Evolutionary conservation across 495 filamentous ascomycete species (phyloP), one percentile per base, ranked within the genome.

Genomic region (Penicillium roqueforti): DNA sequence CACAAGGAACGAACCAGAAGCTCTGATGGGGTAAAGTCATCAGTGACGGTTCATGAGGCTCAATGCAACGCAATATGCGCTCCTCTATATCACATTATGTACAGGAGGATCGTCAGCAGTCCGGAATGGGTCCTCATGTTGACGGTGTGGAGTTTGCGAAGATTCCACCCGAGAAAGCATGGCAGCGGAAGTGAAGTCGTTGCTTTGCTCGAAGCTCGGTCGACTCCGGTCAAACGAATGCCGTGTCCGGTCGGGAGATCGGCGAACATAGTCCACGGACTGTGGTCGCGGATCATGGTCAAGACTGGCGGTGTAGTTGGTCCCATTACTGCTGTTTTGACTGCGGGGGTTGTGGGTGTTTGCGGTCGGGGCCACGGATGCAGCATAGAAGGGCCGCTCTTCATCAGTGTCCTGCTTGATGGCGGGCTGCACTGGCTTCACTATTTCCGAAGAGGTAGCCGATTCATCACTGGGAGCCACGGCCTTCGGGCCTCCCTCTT

Each of bases 281-380:
- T 82, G 78, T 11, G 66, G 65, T 25, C 64, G 67, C 7, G 67
- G 62, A 50, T 68, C 55, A 57, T 78, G 73, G 58, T 70, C 83
- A 50, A 77, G 69, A 58, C 81, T 83, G 37, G 83, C 80, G 11
- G 90, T 95, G 64, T 93, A 95, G 51, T 91, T 92, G 13, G 92
- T 96, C 26, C 91, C 91, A 70, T 96, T 91, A 71, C 91, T 96
- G 51, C 90, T 90, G 59, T 90, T 96, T 58, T 93, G 88, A 61
- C 88, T 92, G 51, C 85, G 87, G 50, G 86, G 80, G 60, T 92
- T 90, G 62, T 91, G 86, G 18, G 91, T 89, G 50, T 86, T 87
- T 46, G 83, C 80, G 16, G 88, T 90, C 6, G 83, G 76, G 13
- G 87, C 82, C 49, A 89, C 77, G 44, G 92, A 93, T 11, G 93